phyloP scores from a whole-genome alignment of 1,284 basidiomycete genomes.

The Cutaneotrichosporon arboriforme region DNA sequence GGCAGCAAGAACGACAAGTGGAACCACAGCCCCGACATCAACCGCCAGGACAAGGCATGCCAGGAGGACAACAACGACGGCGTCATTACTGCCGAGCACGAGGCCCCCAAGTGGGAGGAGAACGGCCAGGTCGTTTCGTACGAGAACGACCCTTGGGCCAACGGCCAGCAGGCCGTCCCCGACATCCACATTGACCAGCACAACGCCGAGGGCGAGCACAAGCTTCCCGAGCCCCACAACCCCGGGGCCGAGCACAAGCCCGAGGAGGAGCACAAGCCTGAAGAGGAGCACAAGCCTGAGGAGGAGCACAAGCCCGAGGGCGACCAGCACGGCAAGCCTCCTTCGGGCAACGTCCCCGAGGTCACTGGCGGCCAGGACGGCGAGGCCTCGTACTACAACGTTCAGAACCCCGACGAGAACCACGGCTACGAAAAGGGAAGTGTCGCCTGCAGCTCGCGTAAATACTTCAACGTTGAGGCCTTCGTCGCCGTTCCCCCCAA shows the following conservation, averaged over 20 bases:
- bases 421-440: neutral
- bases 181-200: neutral
- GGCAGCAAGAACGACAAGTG: neutral
- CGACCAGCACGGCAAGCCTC: neutral
- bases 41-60: neutral
- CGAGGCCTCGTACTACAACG: slow-evolving; percentile 3
- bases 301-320: neutral
- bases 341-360: slow-evolving; percentile 43
- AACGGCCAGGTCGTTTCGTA: neutral
- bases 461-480: slow-evolving; percentile 1
- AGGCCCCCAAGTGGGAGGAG: neutral
- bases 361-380: neutral
- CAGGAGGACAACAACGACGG: neutral
- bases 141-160: neutral
- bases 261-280: neutral
- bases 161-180: neutral
- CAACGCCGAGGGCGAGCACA: neutral
- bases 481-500: slow-evolving; percentile 2
- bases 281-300: neutral
- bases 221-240: neutral
- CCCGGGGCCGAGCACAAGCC: neutral
- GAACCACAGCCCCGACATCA: neutral
- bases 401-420: slow-evolving; percentile 4
- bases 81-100: neutral
- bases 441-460: slow-evolving; percentile 2